A percentile compares a stretch with the other conserved stretches of the same genome.
Evolutionary conservation across 768 basidiomycete genomes (phyloP).

Genomic region (Termitomyces sp.): DNA sequence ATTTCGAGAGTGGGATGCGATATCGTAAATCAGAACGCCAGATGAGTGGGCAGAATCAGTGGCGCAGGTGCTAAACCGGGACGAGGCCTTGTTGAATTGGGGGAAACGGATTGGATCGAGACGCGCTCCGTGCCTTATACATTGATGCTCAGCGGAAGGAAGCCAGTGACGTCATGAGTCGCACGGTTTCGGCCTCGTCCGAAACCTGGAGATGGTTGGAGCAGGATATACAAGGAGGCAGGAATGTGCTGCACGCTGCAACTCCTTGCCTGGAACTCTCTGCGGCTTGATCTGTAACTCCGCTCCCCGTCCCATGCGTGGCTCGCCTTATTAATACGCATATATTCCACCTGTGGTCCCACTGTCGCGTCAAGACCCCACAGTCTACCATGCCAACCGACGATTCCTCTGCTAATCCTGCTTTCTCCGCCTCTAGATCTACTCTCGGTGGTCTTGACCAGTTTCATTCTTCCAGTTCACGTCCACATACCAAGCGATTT

Average conservation of each 20-base stretch:
- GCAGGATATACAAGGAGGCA: not conserved
- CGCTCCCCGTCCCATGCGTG: not conserved
- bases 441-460: conserved; percentile 2
- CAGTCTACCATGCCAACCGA: conserved; percentile 3
- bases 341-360: not conserved
- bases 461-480: not conserved
- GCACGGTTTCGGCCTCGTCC: conserved; percentile 20
- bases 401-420: not conserved
- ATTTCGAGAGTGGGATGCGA: not conserved
- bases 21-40: not conserved
- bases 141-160: no score
- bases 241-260: not conserved
- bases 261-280: not conserved
- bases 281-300: not conserved
- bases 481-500: not conserved
- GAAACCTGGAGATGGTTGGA: conserved; percentile 4
- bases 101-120: not conserved
- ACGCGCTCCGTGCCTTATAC: not conserved
- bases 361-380: not conserved
- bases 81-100: not conserved
- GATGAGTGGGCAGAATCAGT: not conserved
- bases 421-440: not conserved
- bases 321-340: not conserved
- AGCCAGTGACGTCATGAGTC: conserved; percentile 28
- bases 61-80: conserved; percentile 4